Evolutionary conservation across 2,329 filamentous ascomycete genomes (phyloP).

Genomic region (Talaromyces sp.): DNA sequence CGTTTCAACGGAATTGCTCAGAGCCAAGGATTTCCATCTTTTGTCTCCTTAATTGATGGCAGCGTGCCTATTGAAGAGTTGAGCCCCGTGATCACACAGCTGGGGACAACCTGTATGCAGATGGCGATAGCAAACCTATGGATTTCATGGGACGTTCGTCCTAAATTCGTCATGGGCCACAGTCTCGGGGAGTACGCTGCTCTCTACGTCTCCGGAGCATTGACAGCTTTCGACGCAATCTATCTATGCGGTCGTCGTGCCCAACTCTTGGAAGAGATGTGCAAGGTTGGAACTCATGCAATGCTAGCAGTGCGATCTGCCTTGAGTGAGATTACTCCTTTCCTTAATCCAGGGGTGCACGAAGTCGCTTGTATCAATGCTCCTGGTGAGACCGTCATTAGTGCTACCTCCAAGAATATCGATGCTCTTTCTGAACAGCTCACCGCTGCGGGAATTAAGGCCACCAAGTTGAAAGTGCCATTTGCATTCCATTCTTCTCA

Average conservation of each 20-base stretch:
- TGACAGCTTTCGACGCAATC: slow-evolving; percentile 35
- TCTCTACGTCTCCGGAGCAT: slow-evolving; percentile 34
- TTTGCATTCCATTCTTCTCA: slow-evolving; percentile 46
- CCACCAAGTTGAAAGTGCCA: slow-evolving; percentile 40
- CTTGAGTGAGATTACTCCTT: slow-evolving; percentile 28
- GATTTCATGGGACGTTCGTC: slow-evolving; percentile 33
- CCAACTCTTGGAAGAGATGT: slow-evolving; percentile 37
- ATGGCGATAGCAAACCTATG: slow-evolving; percentile 37
- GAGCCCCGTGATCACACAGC: slow-evolving; percentile 30
- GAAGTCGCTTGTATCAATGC: slow-evolving; percentile 39
- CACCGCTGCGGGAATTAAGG: slow-evolving; percentile 34
- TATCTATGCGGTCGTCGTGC: slow-evolving; percentile 39
- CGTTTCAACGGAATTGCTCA: slow-evolving; percentile 30
- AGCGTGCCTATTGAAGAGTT: slow-evolving; percentile 27
- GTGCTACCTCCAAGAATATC: slow-evolving; percentile 34
- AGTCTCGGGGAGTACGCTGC: slow-evolving; percentile 42
- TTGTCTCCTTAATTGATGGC: slow-evolving; percentile 32
- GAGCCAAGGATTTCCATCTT: slow-evolving; percentile 33
- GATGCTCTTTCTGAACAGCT: slow-evolving; percentile 33
- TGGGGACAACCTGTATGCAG: slow-evolving; percentile 37
- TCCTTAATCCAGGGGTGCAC: slow-evolving; percentile 26
- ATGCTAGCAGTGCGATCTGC: slow-evolving; percentile 43
- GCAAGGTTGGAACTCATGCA: slow-evolving; percentile 38
- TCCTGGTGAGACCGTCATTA: slow-evolving; percentile 41
- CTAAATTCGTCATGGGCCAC: slow-evolving; percentile 39